A percentile compares a stretch with the other conserved stretches of the same genome.
These are phyloP conservation scores for Yamadazyma triangularis DNA, from an alignment of 1,139 yeast genomes.

Conservation along the genomic window DNA sequence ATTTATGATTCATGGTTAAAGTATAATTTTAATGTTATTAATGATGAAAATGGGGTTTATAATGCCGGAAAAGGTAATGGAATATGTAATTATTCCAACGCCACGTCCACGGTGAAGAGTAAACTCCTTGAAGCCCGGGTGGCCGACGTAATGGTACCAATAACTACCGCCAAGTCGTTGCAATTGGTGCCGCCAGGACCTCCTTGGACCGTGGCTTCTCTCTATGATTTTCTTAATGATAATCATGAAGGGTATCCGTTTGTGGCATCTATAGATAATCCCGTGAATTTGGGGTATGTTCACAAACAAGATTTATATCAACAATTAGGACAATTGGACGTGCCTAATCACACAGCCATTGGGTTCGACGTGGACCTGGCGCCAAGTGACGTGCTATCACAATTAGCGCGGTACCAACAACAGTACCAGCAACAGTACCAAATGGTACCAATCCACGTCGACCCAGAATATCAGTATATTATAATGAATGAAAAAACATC, in stretches of 20 bases:
- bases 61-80: constrained; percentile 43
- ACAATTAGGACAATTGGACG: constrained; percentile 12
- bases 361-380: constrained; percentile 21
- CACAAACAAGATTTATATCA: constrained; percentile 22
- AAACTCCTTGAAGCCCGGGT: constrained; percentile 33
- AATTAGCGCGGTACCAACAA: constrained; percentile 23
- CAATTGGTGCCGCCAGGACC: constrained; percentile 22
- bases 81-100: constrained; percentile 28
- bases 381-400: constrained; percentile 18
- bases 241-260: constrained; percentile 44
- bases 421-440: constrained; percentile 4
- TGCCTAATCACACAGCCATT: constrained; percentile 8
- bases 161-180: constrained; percentile 22
- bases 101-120: constrained; percentile 25
- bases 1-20: constrained; percentile 46
- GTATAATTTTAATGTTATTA: constrained; percentile 21
- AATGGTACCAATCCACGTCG: constrained; percentile 13
- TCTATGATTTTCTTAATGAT: constrained; percentile 25
- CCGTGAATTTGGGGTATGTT: constrained; percentile 34
- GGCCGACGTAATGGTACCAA: constrained; percentile 30
- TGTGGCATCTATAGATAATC: constrained; percentile 21
- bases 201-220: constrained; percentile 18
- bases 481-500: constrained; percentile 32
- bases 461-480: constrained; percentile 17
- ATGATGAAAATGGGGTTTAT: constrained; percentile 3